These are phyloP conservation scores for Trichosporon coremiiforme DNA, from an alignment of 1,284 basidiomycete species.

Conservation along the genomic window DNA sequence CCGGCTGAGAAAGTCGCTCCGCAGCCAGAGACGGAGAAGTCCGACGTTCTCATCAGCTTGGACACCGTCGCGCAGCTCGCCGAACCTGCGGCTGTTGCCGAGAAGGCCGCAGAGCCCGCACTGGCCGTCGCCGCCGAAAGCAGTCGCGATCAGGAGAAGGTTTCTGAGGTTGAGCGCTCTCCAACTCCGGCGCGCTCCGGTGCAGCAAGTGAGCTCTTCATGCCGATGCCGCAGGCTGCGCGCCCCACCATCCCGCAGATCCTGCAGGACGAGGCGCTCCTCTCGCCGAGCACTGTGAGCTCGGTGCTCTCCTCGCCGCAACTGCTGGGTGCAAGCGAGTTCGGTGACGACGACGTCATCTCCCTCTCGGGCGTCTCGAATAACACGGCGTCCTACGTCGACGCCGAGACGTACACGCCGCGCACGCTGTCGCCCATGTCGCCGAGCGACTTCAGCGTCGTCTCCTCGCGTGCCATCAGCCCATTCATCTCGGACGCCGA, in stretches of 20 bases:
- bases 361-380: constrained; percentile 23
- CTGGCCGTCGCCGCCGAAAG: background rate
- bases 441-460: background rate
- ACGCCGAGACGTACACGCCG: constrained; percentile 33
- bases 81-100: background rate
- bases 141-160: background rate
- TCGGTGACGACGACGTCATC: constrained; percentile 27
- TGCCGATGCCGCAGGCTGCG: constrained; percentile 11
- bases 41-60: constrained; percentile 1
- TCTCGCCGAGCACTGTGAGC: constrained; percentile 12
- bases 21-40: background rate
- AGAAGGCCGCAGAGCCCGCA: background rate
- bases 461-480: constrained; percentile 19
- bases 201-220: background rate
- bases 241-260: background rate
- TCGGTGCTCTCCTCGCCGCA: constrained; percentile 20
- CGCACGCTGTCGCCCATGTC: constrained; percentile 19
- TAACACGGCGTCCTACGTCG: constrained; percentile 25
- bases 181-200: background rate
- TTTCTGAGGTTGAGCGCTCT: background rate
- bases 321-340: background rate
- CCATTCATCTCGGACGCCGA: background rate
- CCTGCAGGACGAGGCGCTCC: background rate
- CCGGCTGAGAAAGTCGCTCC: background rate
- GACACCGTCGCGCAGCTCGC: background rate